phyloP scores from a whole-genome alignment of 257 asterid genomes.

The Ilex asprella region DNA sequence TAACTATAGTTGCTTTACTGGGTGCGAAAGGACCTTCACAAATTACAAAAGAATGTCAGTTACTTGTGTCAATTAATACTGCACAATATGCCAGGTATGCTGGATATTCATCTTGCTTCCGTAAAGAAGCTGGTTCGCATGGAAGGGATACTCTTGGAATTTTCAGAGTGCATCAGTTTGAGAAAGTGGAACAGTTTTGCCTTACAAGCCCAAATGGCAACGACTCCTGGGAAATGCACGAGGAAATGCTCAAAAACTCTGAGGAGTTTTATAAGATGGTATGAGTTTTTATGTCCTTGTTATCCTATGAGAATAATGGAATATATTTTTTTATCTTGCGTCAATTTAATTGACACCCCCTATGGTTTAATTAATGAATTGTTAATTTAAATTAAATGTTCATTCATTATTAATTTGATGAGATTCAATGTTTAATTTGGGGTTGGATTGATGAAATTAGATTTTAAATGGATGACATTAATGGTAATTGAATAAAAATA shows the following conservation, averaged over 20 bases:
- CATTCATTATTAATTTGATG: too few species aligned
- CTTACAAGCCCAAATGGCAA: conserved; percentile 67
- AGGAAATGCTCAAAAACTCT: conserved; percentile 80
- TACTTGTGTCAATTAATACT: conserved; percentile 3
- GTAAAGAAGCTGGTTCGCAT: conserved; percentile 97
- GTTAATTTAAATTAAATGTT: too few species aligned
- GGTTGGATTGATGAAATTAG: too few species aligned
- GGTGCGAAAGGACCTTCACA: conserved; percentile 1
- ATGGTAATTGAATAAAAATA: too few species aligned
- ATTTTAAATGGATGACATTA: too few species aligned
- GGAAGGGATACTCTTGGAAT: conserved; percentile 94
- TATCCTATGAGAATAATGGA: not conserved
- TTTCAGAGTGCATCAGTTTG: conserved; percentile 91
- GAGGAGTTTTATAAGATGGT: conserved; percentile 88
- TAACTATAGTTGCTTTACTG: not conserved
- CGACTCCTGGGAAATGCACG: conserved; percentile 98
- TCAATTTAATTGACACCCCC: too few species aligned
- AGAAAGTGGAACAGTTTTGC: conserved; percentile 91
- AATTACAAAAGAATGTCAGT: not conserved
- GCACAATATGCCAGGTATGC: conserved; percentile 53
- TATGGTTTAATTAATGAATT: too few species aligned
- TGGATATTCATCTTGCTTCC: conserved; percentile 88
- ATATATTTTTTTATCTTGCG: too few species aligned
- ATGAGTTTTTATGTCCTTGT: not conserved
- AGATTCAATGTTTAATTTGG: too few species aligned